Conservation (phyloP, 1,139 yeast species). For the Candida pseudocylindracea region DNA sequence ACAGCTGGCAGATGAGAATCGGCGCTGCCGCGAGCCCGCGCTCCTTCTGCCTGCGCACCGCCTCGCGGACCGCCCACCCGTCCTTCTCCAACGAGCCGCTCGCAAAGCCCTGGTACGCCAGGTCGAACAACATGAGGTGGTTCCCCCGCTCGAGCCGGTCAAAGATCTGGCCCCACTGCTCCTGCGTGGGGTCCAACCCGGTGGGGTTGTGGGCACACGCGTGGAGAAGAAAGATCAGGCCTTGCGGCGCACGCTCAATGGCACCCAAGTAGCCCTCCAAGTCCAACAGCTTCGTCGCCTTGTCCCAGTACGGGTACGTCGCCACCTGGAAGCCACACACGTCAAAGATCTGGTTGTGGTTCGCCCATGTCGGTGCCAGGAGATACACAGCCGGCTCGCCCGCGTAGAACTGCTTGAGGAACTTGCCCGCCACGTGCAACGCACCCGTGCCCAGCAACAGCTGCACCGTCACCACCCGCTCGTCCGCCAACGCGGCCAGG, state of each 20-base stretch:
- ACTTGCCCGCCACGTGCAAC: slow-evolving; percentile 65
- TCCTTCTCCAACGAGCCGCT: slow-evolving; percentile 71
- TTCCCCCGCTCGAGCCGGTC: slow-evolving; percentile 9
- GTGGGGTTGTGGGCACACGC: slow-evolving; percentile 31
- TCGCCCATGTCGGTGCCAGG: slow-evolving; percentile 93
- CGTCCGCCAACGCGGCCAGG: slow-evolving; percentile 23
- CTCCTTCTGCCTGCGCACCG: slow-evolving; percentile 19
- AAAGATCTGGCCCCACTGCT: slow-evolving; percentile 18
- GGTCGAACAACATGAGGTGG: slow-evolving; percentile 21
- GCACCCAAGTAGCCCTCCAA: slow-evolving; percentile 45
- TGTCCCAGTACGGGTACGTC: slow-evolving; percentile 62
- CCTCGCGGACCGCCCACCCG: slow-evolving; percentile 72
- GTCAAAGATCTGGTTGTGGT: slow-evolving; percentile 67
- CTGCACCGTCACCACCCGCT: slow-evolving; percentile 54
- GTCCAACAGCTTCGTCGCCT: slow-evolving; percentile 36
- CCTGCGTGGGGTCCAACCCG: slow-evolving; percentile 22
- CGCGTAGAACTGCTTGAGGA: slow-evolving; percentile 34
- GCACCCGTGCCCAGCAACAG: slow-evolving; percentile 94
- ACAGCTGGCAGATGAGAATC: slow-evolving; percentile 73
- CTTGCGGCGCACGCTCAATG: slow-evolving; percentile 48
- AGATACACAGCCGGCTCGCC: slow-evolving; percentile 32
- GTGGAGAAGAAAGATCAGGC: slow-evolving; percentile 43
- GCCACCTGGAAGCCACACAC: slow-evolving; percentile 37
- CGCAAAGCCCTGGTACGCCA: slow-evolving; percentile 52
- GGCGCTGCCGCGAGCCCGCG: slow-evolving; percentile 20